Evolutionary conservation across 2,329 filamentous ascomycete genomes (phyloP).

Genomic region (Chaetomiaceae sp.): DNA sequence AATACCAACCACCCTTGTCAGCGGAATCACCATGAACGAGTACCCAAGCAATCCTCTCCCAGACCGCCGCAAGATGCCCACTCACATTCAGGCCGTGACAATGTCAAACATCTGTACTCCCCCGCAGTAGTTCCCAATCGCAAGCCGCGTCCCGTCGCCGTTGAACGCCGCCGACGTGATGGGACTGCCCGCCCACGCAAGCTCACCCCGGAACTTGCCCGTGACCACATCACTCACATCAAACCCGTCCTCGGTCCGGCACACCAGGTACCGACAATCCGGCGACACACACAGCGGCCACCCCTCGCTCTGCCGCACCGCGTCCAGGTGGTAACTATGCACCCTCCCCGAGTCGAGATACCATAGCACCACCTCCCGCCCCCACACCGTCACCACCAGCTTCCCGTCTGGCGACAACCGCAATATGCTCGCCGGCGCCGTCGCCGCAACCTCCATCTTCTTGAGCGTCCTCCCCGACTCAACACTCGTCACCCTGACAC

Average conservation of each 20-base stretch:
- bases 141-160: constrained; percentile 29
- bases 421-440: constrained; percentile 30
- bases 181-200: constrained; percentile 21
- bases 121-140: constrained; percentile 29
- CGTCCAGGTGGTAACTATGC: constrained; percentile 35
- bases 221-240: constrained; percentile 38
- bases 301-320: constrained; percentile 34
- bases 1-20: too few species aligned
- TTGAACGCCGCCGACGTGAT: constrained; percentile 37
- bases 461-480: constrained; percentile 33
- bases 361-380: constrained; percentile 37
- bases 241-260: constrained; percentile 39
- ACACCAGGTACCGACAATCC: constrained; percentile 36
- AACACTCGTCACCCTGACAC: constrained; percentile 34
- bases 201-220: constrained; percentile 32
- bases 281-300: constrained; percentile 40
- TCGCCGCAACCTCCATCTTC: constrained; percentile 32
- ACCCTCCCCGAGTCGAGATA: constrained; percentile 31
- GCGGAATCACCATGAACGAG: too few species aligned
- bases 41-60: too few species aligned
- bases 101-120: constrained; percentile 18
- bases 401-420: constrained; percentile 33
- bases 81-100: constrained; percentile 9
- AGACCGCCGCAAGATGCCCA: not conserved
- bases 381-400: constrained; percentile 38